Percentiles rank a stretch among this genome's conserved stretches.
Conservation (phyloP, 2,329 filamentous ascomycete species). For the Pseudogymnoascus sp. region DNA sequence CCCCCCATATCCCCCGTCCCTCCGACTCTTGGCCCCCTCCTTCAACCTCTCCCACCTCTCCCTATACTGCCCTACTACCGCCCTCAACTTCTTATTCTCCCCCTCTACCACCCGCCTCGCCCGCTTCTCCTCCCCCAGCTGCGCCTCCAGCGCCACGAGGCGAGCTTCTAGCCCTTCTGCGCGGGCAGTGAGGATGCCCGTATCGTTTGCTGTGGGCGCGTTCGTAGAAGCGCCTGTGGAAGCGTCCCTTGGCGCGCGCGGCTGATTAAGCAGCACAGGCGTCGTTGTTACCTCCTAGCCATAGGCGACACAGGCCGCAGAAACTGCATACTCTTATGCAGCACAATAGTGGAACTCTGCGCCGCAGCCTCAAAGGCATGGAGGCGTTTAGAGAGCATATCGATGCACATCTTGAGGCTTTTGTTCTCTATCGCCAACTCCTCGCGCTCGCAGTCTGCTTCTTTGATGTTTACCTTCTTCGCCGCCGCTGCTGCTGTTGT, state of each 20-base stretch:
- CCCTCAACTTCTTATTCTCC: slow-evolving; percentile 52
- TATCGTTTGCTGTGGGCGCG: slow-evolving; percentile 26
- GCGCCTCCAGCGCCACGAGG: slow-evolving; percentile 59
- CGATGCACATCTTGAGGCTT: slow-evolving; percentile 73
- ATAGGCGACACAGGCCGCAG: slow-evolving; percentile 49
- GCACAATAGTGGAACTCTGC: slow-evolving; percentile 75
- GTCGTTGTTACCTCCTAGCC: slow-evolving; percentile 25
- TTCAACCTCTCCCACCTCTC: slow-evolving; percentile 63
- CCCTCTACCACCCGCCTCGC: slow-evolving; percentile 45
- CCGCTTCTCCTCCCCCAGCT: slow-evolving; percentile 54
- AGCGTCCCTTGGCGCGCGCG: too few species aligned
- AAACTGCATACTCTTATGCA: slow-evolving; percentile 73
- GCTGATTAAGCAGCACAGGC: slow-evolving; percentile 9
- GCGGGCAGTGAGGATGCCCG: neutral
- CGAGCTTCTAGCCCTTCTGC: slow-evolving; percentile 37
- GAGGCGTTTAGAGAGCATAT: slow-evolving; percentile 79
- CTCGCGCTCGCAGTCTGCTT: slow-evolving; percentile 59
- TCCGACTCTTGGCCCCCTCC: slow-evolving; percentile 46
- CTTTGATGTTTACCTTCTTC: too few species aligned
- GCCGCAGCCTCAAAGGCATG: slow-evolving; percentile 89
- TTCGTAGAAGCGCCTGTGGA: slow-evolving; percentile 12
- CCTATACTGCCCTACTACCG: slow-evolving; percentile 47
- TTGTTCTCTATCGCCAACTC: slow-evolving; percentile 85
- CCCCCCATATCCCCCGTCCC: slow-evolving; percentile 19
- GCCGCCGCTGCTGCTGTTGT: slow-evolving; percentile 33